A percentile compares a stretch with the other conserved stretches of the same genome.
Conservation (phyloP, 106 monocot species). For the Platanthera zijinensis region DNA sequence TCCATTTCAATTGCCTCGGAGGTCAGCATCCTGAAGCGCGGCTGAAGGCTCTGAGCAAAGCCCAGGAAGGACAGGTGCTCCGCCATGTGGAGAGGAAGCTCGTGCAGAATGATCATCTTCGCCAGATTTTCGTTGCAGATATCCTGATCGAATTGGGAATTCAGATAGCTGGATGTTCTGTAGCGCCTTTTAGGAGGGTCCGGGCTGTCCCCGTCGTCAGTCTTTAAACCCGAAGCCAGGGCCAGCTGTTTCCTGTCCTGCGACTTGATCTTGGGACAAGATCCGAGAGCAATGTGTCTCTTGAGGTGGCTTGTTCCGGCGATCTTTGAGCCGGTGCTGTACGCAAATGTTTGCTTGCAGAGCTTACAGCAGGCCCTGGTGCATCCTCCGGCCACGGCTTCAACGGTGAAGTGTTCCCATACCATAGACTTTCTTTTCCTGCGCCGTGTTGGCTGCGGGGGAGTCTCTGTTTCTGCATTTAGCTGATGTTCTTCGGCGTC, state of each 20-base stretch:
- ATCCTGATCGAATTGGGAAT: constrained; percentile 66
- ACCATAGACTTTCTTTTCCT: constrained; percentile 84
- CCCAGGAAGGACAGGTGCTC: constrained; percentile 54
- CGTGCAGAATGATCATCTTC: constrained; percentile 88
- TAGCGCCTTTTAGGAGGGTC: constrained; percentile 75
- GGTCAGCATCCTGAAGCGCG: constrained; percentile 58
- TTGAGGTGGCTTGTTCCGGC: constrained; percentile 95
- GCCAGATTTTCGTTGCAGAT: constrained; percentile 50
- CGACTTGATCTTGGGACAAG: constrained; percentile 68
- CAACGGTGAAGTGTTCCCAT: constrained; percentile 88
- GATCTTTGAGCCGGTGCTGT: constrained; percentile 77
- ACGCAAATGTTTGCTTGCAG: constrained; percentile 93
- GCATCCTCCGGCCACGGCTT: constrained; percentile 50
- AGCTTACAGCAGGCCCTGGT: constrained; percentile 80
- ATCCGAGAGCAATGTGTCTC: constrained; percentile 74
- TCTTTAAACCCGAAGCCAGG: constrained; percentile 29
- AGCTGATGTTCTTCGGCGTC: constrained; percentile 36
- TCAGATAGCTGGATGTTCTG: constrained; percentile 30
- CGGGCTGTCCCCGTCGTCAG: constrained; percentile 22
- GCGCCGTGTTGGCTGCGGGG: constrained; percentile 32
- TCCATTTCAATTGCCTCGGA: constrained; percentile 47
- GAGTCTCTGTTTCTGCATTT: constrained; percentile 29
- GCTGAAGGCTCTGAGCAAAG: constrained; percentile 73
- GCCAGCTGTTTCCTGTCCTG: constrained; percentile 49
- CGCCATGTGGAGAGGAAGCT: constrained; percentile 84